These are phyloP conservation scores for Paramecium octaurelia DNA, from an alignment of 73 alveolate genomes.

Conservation along the genomic window DNA sequence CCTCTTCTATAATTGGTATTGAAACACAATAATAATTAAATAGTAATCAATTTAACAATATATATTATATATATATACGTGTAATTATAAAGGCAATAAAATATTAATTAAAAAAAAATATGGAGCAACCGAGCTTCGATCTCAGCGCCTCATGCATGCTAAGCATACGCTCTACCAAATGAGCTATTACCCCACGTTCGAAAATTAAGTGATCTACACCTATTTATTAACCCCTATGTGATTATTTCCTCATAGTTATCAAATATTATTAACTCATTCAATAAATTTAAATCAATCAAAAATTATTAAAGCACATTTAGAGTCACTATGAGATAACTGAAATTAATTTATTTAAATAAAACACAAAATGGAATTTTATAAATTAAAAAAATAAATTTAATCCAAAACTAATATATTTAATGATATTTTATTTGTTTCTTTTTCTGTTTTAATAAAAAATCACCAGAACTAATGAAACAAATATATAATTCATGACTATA, in stretches of 20 bases:
- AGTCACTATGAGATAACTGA: too few species aligned
- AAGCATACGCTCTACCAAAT: constrained; percentile 61
- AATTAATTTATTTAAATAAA: too few species aligned
- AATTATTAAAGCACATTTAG: not conserved
- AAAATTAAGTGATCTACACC: not conserved
- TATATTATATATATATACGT: not conserved
- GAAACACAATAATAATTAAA: not conserved
- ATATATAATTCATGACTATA: not conserved
- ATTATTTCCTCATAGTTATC: not conserved
- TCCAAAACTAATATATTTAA: not conserved
- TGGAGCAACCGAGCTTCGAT: constrained; percentile 62
- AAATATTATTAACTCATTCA: too few species aligned
- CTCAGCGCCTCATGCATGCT: constrained; percentile 63
- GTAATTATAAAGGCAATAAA: not conserved
- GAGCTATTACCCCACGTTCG: constrained; percentile 57
- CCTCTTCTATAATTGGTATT: not conserved
- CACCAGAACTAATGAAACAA: too few species aligned
- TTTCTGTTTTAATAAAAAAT: too few species aligned
- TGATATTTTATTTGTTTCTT: too few species aligned
- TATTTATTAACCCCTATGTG: not conserved
- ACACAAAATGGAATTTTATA: not conserved
- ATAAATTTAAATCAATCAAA: too few species aligned
- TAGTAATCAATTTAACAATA: not conserved
- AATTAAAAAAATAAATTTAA: too few species aligned
- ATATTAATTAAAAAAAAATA: not conserved